These are phyloP conservation scores for Aspergillus pseudoglaucus DNA, from an alignment of 2,329 filamentous ascomycete species.

Conservation along the genomic window DNA sequence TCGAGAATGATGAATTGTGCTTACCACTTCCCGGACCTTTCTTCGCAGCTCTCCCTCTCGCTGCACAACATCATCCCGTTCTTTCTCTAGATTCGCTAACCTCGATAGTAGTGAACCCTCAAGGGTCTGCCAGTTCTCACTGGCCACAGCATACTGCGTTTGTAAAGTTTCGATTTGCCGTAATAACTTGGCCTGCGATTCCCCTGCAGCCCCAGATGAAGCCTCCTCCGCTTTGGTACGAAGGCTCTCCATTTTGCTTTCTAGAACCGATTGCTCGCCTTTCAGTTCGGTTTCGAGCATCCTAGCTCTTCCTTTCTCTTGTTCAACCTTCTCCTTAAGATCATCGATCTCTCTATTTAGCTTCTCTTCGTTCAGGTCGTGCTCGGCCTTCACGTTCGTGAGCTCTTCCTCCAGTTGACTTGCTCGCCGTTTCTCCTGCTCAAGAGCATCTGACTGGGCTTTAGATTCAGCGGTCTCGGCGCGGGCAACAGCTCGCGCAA, in stretches of 20 bases:
- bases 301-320: slow-evolving; percentile 63
- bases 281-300: slow-evolving; percentile 70
- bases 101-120: slow-evolving; percentile 77
- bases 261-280: slow-evolving; percentile 67
- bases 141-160: slow-evolving; percentile 88
- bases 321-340: slow-evolving; percentile 64
- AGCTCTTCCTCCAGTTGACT: slow-evolving; percentile 59
- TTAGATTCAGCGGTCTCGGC: slow-evolving; percentile 62
- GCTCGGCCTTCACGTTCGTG: slow-evolving; percentile 63
- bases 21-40: slow-evolving; percentile 79
- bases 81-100: slow-evolving; percentile 73
- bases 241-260: slow-evolving; percentile 84
- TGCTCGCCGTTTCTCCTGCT: slow-evolving; percentile 55
- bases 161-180: slow-evolving; percentile 93
- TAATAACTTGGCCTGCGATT: slow-evolving; percentile 81
- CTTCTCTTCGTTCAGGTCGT: slow-evolving; percentile 66
- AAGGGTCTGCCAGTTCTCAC: slow-evolving; percentile 96
- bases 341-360: slow-evolving; percentile 63
- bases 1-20: slow-evolving; percentile 18
- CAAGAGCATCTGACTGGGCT: slow-evolving; percentile 60
- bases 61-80: slow-evolving; percentile 76
- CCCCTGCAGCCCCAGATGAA: slow-evolving; percentile 71
- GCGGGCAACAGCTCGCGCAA: slow-evolving; percentile 61
- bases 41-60: slow-evolving; percentile 82
- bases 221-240: slow-evolving; percentile 81